Evolutionary conservation across 176 grass and related monocot genomes (phyloP), one percentile per base, ranked within the genome.

Genomic region (Triticum dicoccoides): DNA sequence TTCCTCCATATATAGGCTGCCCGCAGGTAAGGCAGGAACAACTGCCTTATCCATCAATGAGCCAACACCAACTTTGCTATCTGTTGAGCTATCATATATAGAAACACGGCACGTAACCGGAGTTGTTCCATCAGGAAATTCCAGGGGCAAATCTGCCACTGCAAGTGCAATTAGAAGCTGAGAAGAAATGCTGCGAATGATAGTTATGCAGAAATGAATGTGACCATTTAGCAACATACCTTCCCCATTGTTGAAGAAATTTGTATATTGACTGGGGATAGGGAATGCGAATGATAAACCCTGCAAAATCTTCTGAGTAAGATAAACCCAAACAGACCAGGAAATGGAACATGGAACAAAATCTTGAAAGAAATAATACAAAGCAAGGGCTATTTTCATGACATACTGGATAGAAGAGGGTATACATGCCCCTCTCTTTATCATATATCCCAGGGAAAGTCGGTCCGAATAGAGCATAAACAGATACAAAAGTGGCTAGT

Each of bases 1-100:
- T 73, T 99, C 97, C 89, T 99, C 97, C 97, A 99, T 99, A 82
- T 99, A 99, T 44, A 99, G 78, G 79, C 89, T 96, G 72, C 97
- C 97, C 70, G 87, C 35, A 73, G 94, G 92, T 51, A 99, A 85
- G 30, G 92, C 82, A 84, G 97, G 97, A 27, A 99, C 90, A 79
- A 47, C 68, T 18, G 97, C 97, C 89, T 94, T 96, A 84, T 96
- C 69, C 90, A 99, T 94, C 81, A 92, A 73, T 25, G 92, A 88
- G 15, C 97, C 97, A 82, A 99, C 92, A 67, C 97, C 97, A 45
- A 99, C 97, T 64, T 99, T 99, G 80, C 90, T 82, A 80, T 93
- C 94, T 35, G 92, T 90, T 17, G 97, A 94, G 47, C 83, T 85
- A 88, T 99, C 97, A 83, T 94, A 99, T 83, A 99, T 85, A 82